Evolutionary conservation across 371 early-diverging fungal species (phyloP).

Genomic region (Actinomucor elegans): DNA sequence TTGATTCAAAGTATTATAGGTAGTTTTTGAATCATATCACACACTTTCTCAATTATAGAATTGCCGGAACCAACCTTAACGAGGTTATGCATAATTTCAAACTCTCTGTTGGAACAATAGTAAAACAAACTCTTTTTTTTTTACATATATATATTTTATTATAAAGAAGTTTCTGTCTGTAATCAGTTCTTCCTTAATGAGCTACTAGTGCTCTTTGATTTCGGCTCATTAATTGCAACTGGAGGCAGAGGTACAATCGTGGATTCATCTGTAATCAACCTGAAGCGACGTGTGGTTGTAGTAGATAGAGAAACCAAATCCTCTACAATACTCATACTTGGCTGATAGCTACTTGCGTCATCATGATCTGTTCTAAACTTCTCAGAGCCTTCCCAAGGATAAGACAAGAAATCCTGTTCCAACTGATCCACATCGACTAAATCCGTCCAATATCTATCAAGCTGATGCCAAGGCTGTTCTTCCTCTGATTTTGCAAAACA

Average conservation of each 20-base stretch:
- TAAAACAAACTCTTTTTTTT: too few relatives aligned
- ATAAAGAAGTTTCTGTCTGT: too few relatives aligned
- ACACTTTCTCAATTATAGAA: too few relatives aligned
- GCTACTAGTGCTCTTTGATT: neutral
- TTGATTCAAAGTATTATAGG: too few relatives aligned
- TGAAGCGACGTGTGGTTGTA: neutral
- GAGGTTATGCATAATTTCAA: too few relatives aligned
- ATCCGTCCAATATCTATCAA: slow-evolving; percentile 43
- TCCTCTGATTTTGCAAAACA: slow-evolving; percentile 33
- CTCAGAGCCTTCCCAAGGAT: slow-evolving; percentile 36
- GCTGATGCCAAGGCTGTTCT: slow-evolving; percentile 26
- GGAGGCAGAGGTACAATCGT: slow-evolving; percentile 12
- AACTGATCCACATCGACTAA: slow-evolving; percentile 27
- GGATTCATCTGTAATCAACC: slow-evolving; percentile 9
- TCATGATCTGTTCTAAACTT: slow-evolving; percentile 21
- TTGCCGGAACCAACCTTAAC: too few relatives aligned
- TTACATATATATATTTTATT: too few relatives aligned
- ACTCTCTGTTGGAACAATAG: too few relatives aligned
- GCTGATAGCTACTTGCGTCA: neutral
- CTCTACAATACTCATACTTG: neutral
- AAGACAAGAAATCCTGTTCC: slow-evolving; percentile 21
- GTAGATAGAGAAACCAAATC: neutral
- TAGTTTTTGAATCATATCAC: too few relatives aligned
- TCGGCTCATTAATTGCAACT: neutral
- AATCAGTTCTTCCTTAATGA: neutral